These are phyloP conservation scores for Blastobotrys indianensis DNA, from an alignment of 1,139 yeast species.

Conservation along the genomic window DNA sequence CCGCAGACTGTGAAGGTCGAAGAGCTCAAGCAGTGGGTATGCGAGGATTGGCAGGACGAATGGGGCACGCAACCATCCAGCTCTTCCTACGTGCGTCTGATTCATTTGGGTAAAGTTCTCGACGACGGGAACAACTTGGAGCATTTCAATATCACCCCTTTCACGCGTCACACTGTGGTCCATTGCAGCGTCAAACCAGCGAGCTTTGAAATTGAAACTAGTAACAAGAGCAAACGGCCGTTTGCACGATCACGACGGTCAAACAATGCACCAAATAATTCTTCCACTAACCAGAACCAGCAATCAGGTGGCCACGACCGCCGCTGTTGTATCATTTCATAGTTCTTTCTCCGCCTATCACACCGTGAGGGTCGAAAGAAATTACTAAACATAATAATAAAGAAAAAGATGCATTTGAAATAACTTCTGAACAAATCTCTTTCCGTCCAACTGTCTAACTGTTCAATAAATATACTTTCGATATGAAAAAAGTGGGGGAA, in stretches of 20 bases:
- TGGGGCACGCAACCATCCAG: slow-evolving; percentile 27
- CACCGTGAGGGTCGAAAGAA: background rate
- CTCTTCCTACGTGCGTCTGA: slow-evolving; percentile 25
- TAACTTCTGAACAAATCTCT: background rate
- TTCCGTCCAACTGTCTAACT: no score
- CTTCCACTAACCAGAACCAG: no score
- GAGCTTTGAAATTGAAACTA: slow-evolving; percentile 22
- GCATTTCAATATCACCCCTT: slow-evolving; percentile 14
- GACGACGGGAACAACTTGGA: slow-evolving; percentile 27
- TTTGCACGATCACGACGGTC: no score
- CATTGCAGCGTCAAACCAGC: slow-evolving; percentile 31
- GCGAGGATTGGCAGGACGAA: slow-evolving; percentile 20
- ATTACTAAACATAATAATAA: slow-evolving; percentile 1
- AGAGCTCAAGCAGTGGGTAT: slow-evolving; percentile 22
- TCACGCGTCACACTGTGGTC: slow-evolving; percentile 23
- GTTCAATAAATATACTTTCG: background rate
- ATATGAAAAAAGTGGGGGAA: no score
- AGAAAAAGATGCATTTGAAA: background rate
- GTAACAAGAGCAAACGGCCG: no score
- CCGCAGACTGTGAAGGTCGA: slow-evolving; percentile 21
- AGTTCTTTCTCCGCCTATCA: no score
- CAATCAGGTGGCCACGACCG: no score
- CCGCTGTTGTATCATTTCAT: no score
- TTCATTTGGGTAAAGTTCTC: slow-evolving; percentile 30
- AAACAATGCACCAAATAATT: no score